A percentile compares a stretch with the other conserved stretches of the same genome.
Conservation (phyloP, 768 basidiomycete species). For the Megacollybia marginata region DNA sequence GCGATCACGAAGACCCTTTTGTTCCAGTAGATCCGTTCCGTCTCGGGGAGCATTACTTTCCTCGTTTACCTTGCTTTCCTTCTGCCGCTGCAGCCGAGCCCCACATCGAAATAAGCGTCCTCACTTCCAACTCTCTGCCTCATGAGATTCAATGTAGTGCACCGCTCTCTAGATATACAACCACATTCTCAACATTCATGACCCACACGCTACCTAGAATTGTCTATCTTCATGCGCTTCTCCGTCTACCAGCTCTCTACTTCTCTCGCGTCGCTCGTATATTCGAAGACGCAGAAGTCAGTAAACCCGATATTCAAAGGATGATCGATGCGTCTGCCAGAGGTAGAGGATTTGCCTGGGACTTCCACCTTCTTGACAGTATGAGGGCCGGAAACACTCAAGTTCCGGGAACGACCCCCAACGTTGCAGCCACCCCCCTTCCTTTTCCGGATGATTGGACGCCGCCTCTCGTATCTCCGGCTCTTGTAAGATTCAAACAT, state of each 20-base stretch:
- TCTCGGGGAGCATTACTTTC: conserved; percentile 16
- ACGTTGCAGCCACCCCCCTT: conserved; percentile 2
- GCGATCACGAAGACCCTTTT: conserved; percentile 45
- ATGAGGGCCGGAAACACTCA: neutral
- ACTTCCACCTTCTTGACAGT: neutral
- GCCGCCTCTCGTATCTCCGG: conserved; percentile 34
- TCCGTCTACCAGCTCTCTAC: conserved; percentile 72
- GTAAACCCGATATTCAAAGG: conserved; percentile 59
- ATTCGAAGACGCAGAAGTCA: conserved; percentile 74
- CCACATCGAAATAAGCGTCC: conserved; percentile 10
- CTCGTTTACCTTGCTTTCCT: conserved; percentile 11
- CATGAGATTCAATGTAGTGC: neutral
- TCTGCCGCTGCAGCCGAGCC: conserved; percentile 16
- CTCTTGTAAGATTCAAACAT: conserved; percentile 42
- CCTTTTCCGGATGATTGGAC: conserved; percentile 33
- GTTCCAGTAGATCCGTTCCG: conserved; percentile 50
- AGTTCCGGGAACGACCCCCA: conserved; percentile 2
- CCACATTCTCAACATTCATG: conserved; percentile 15
- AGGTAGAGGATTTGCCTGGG: conserved; percentile 6
- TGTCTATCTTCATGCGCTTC: conserved; percentile 34
- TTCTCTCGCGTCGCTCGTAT: conserved; percentile 72
- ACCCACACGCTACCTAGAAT: conserved; percentile 34
- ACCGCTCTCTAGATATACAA: neutral
- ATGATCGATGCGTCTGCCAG: conserved; percentile 34
- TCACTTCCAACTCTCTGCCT: conserved; percentile 9